Evolutionary conservation across 495 filamentous ascomycete species (phyloP).

Genomic region (Lindgomyces ingoldianus): DNA sequence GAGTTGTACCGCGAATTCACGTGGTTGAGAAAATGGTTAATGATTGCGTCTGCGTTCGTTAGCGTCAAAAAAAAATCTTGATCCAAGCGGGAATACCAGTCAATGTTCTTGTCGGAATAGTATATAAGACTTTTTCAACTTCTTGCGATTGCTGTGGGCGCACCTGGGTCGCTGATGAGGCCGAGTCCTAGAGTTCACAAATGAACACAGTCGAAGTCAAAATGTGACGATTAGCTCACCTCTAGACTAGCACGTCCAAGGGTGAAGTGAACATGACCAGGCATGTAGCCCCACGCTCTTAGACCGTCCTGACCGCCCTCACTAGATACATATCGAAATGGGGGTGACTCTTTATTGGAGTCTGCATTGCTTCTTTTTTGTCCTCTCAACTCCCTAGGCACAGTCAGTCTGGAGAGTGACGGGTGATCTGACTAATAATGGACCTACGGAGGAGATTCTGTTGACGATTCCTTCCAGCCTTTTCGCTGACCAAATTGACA

Average conservation of each 20-base stretch:
- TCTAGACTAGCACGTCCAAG: constrained; percentile 7
- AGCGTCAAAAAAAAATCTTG: background rate
- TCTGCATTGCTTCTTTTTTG: constrained; percentile 27
- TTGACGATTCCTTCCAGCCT: background rate
- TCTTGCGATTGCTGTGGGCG: background rate
- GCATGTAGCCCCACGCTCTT: constrained; percentile 35
- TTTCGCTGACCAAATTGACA: constrained; percentile 44
- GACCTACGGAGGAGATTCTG: background rate
- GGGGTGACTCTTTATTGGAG: constrained; percentile 23
- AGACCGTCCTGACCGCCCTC: constrained; percentile 33
- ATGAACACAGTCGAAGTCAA: background rate
- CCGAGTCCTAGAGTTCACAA: background rate
- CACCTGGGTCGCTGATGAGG: background rate
- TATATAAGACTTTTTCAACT: constrained; percentile 28
- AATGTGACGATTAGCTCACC: background rate
- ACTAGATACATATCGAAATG: background rate
- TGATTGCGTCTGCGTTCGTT: constrained; percentile 49
- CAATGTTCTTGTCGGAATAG: constrained; percentile 29
- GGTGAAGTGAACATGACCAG: constrained; percentile 29
- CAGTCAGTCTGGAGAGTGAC: background rate
- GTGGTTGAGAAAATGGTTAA: constrained; percentile 52
- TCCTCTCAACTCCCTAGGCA: background rate
- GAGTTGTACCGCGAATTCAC: constrained; percentile 55
- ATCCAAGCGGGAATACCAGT: constrained; percentile 35
- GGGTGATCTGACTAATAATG: background rate